These are phyloP conservation scores for Urochloa ruziziensis DNA, from an alignment of 176 grass and related monocot genomes.

Conservation along the genomic window DNA sequence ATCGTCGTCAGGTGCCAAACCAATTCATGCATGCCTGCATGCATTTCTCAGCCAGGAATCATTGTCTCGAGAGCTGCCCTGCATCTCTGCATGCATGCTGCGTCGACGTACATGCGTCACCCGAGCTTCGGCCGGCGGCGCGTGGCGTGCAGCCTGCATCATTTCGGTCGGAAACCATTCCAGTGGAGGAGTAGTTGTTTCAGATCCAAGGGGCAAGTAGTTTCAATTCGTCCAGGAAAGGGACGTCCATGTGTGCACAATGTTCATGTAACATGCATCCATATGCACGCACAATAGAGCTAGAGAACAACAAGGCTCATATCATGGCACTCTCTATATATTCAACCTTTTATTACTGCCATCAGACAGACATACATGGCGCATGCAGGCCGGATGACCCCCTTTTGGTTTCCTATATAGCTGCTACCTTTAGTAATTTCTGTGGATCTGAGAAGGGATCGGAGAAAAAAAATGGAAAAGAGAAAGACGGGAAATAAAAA, in stretches of 20 bases:
- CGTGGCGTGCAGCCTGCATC: constrained; percentile 7
- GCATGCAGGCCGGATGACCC: constrained; percentile 22
- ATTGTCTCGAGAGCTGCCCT: too few relatives aligned
- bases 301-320: constrained; percentile 24
- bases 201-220: constrained; percentile 11
- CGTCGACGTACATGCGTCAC: too few relatives aligned
- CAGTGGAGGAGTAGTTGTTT: too few relatives aligned
- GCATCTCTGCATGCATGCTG: too few relatives aligned
- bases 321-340: constrained; percentile 19
- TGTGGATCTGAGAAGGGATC: neutral
- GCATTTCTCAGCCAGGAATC: too few relatives aligned
- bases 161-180: neutral
- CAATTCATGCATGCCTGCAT: too few relatives aligned
- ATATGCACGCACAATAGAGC: neutral
- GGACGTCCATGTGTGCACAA: neutral
- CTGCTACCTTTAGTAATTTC: constrained; percentile 20
- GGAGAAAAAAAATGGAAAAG: neutral
- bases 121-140: too few relatives aligned
- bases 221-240: constrained; percentile 18
- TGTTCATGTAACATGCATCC: neutral
- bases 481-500: neutral
- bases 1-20: too few relatives aligned
- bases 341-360: constrained; percentile 29
- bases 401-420: constrained; percentile 8
- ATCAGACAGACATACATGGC: constrained; percentile 6